phyloP scores from a whole-genome alignment of 2,329 filamentous ascomycete species.

The Cadophora luteo-olivacea region DNA sequence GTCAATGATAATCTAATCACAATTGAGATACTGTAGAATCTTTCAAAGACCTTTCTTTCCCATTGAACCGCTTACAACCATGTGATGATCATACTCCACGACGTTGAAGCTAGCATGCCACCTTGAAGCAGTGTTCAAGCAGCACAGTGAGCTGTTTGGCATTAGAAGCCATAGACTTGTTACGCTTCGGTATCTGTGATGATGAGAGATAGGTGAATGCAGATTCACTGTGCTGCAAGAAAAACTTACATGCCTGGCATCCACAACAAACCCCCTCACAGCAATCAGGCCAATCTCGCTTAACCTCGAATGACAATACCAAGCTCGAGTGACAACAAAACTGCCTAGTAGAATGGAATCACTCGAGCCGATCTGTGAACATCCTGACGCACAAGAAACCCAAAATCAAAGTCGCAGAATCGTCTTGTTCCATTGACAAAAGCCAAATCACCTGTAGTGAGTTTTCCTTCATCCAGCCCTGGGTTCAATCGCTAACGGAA shows the following conservation, averaged over 20 bases:
- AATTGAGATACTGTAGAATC: background rate
- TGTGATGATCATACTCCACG: too few species aligned
- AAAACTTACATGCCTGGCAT: too few species aligned
- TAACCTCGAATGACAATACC: background rate
- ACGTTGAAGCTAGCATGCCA: too few species aligned
- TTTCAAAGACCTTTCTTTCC: too few species aligned
- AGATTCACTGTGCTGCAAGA: too few species aligned
- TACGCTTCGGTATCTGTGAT: too few species aligned
- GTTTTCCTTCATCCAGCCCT: background rate
- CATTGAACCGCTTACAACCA: too few species aligned
- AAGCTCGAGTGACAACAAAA: background rate
- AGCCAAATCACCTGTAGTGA: background rate
- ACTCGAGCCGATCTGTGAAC: background rate
- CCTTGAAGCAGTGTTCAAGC: too few species aligned
- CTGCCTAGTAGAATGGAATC: background rate
- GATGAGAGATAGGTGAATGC: too few species aligned
- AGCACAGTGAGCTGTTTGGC: too few species aligned
- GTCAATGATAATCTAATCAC: constrained; percentile 18
- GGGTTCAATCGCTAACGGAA: background rate
- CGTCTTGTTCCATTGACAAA: background rate
- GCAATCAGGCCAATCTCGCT: background rate
- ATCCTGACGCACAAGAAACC: background rate
- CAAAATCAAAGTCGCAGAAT: background rate
- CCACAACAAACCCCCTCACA: too few species aligned
- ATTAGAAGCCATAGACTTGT: too few species aligned